These are phyloP conservation scores for Ramaria rubella DNA, from an alignment of 768 basidiomycete genomes.

Conservation along the genomic window DNA sequence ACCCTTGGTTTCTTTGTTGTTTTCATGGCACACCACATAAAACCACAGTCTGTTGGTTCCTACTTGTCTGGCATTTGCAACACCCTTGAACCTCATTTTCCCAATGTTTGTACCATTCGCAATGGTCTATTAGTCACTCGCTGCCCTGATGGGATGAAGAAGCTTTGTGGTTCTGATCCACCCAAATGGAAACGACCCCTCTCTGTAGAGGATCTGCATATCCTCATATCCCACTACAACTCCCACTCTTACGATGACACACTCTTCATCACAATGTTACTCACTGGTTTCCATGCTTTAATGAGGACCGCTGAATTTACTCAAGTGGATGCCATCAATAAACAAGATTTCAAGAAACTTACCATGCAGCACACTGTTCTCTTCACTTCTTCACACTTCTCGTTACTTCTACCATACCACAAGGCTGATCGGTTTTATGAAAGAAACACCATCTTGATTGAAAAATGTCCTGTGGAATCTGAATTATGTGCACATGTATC, in stretches of 20 bases:
- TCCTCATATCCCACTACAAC: neutral
- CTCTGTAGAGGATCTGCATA: neutral
- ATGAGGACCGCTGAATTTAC: conserved; percentile 25
- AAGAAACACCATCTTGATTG: conserved; percentile 19
- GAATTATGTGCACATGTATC: conserved; percentile 13
- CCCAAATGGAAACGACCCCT: conserved; percentile 25
- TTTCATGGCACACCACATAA: conserved; percentile 17
- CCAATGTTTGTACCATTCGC: conserved; percentile 5
- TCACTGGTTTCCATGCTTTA: conserved; percentile 22
- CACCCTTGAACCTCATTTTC: conserved; percentile 19
- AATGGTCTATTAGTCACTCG: conserved; percentile 5
- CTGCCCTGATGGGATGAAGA: conserved; percentile 26
- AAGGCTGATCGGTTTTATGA: conserved; percentile 31
- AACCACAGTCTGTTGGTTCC: conserved; percentile 15
- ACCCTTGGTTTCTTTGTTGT: conserved; percentile 14
- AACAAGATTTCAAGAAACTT: conserved; percentile 17
- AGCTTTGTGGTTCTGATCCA: conserved; percentile 18
- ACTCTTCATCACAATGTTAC: conserved; percentile 25
- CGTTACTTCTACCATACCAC: conserved; percentile 29
- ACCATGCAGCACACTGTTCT: conserved; percentile 13
- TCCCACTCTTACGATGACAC: neutral
- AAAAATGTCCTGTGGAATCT: neutral
- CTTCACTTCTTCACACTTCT: neutral
- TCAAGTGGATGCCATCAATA: conserved; percentile 12
- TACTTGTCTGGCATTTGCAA: conserved; percentile 23